Percentiles rank a stretch among this genome's conserved stretches.
Evolutionary conservation across 164 flowering plant genomes (phyloP).

Genomic region (Aristolochia fimbriata): DNA sequence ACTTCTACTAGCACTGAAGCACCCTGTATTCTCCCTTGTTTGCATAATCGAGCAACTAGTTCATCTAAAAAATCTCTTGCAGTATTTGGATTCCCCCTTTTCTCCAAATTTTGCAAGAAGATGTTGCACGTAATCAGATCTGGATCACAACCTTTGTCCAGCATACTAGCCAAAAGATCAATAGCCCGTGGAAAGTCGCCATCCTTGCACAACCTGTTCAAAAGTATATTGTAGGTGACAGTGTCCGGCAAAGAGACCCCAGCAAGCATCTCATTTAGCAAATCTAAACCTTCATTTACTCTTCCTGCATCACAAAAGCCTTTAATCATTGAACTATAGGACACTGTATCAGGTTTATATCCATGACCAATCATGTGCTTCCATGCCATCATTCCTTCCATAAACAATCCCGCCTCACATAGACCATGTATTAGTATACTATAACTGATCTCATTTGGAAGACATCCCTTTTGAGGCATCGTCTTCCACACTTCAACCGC

Average conservation of each 20-base stretch:
- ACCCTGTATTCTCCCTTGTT: slow-evolving; percentile 37
- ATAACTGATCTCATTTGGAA: slow-evolving; percentile 46
- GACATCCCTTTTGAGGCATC: slow-evolving; percentile 31
- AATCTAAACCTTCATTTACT: slow-evolving; percentile 52
- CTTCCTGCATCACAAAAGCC: slow-evolving; percentile 65
- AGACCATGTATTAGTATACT: slow-evolving; percentile 75
- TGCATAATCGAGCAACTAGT: slow-evolving; percentile 50
- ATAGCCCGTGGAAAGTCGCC: slow-evolving; percentile 43
- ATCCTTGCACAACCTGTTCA: slow-evolving; percentile 52
- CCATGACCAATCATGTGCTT: slow-evolving; percentile 61
- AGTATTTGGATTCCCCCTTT: slow-evolving; percentile 47
- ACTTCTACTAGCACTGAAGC: slow-evolving; percentile 56
- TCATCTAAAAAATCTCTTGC: slow-evolving; percentile 67
- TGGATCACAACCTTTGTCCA: slow-evolving; percentile 72
- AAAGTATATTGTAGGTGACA: slow-evolving; percentile 65
- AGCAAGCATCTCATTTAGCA: slow-evolving; percentile 70
- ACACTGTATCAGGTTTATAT: slow-evolving; percentile 57
- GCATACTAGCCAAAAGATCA: slow-evolving; percentile 57
- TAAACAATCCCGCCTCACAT: slow-evolving; percentile 48
- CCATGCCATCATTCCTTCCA: slow-evolving; percentile 68
- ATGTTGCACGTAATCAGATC: slow-evolving; percentile 58
- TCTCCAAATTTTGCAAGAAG: slow-evolving; percentile 45
- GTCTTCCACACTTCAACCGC: slow-evolving; percentile 72
- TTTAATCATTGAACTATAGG: slow-evolving; percentile 71
- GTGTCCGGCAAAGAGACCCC: slow-evolving; percentile 63